Evolutionary conservation across 371 early-diverging fungal species (phyloP), one percentile per base, ranked within the genome.

Genomic region (Rhizopus microsporus): DNA sequence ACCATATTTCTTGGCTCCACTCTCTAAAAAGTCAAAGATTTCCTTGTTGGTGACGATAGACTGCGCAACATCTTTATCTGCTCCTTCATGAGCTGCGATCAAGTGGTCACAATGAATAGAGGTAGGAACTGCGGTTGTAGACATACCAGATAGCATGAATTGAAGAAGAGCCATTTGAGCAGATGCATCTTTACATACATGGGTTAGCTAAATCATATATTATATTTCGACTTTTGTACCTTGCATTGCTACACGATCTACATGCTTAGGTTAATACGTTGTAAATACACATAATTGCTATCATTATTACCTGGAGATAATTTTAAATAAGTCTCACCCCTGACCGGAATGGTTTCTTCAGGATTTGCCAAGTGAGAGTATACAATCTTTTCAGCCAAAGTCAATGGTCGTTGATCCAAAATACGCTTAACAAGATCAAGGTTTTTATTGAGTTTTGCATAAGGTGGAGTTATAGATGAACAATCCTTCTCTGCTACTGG

Each of bases 41-140:
- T 96, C 96, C 61, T 86, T 82, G 77, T 90, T 93, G 52, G 84
- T 83, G 40, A 77, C 68, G 51, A 84, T 72, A 1, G 94, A 86
- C 8, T 78, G 63, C 17, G 66, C 71, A 8, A 94, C 80, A 68
- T 94, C 94, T 49, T 77, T 77, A 44, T 86, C 88, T 10, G 87
- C 92, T 13, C 94, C 93, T 52, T 76, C 69, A 53, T 85, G 73
- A 5, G 93, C 96, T 46, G 82, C 89, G 62, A 96, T 93, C 71
- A 96, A 85, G 67, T 96, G 96, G 66, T 96, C 96, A 67, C 96
- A 95, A 69, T 94, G 95, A 58, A 95, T 88, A 9, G 93, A 91
- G 35, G 90, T 80, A 38, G 96, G 96, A 12, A 95, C 93, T 40
- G 93, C 90, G 7, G 91, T 89, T 29, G 88, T 86, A 31, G 87